Percentiles rank a stretch among this genome's conserved stretches.
These are phyloP conservation scores for Asclepias syriaca DNA, from an alignment of 257 asterid species.

Conservation along the genomic window DNA sequence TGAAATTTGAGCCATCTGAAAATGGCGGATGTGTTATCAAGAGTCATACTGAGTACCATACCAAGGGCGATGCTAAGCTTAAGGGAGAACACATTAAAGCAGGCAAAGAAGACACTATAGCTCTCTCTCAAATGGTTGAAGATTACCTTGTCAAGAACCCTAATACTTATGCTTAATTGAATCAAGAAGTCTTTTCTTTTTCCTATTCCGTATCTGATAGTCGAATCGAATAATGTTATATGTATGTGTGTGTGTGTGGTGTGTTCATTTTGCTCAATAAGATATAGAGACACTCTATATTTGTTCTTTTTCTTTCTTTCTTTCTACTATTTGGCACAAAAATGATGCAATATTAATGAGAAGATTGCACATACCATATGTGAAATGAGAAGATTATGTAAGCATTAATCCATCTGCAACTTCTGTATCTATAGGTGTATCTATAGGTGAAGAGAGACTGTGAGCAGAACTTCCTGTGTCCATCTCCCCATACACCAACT, in stretches of 20 bases:
- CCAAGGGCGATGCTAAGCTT: conserved; percentile 29
- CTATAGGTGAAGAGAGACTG: not conserved
- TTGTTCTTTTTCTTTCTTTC: too few species aligned
- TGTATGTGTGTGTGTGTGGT: too few species aligned
- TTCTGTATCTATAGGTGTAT: conserved; percentile 2
- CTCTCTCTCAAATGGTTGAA: conserved; percentile 33
- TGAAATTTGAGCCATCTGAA: conserved; percentile 25
- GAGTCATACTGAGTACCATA: conserved; percentile 21
- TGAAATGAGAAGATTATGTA: not conserved
- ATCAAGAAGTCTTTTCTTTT: too few species aligned
- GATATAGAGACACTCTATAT: too few species aligned
- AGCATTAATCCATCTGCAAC: not conserved
- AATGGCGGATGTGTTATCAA: conserved; percentile 28
- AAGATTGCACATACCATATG: too few species aligned
- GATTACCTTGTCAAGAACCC: conserved; percentile 28
- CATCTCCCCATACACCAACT: conserved; percentile 46
- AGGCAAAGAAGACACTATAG: conserved; percentile 22
- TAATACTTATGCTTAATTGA: not conserved
- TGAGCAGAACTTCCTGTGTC: not conserved
- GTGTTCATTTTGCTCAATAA: too few species aligned
- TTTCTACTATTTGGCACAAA: too few species aligned
- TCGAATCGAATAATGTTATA: too few species aligned
- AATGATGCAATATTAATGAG: too few species aligned
- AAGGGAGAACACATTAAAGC: conserved; percentile 31
- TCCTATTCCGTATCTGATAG: too few species aligned